Percentiles rank a stretch among this genome's conserved stretches.
Evolutionary conservation across 352 stramenopile species (phyloP).

Genomic region (Phytophthora brassicae): DNA sequence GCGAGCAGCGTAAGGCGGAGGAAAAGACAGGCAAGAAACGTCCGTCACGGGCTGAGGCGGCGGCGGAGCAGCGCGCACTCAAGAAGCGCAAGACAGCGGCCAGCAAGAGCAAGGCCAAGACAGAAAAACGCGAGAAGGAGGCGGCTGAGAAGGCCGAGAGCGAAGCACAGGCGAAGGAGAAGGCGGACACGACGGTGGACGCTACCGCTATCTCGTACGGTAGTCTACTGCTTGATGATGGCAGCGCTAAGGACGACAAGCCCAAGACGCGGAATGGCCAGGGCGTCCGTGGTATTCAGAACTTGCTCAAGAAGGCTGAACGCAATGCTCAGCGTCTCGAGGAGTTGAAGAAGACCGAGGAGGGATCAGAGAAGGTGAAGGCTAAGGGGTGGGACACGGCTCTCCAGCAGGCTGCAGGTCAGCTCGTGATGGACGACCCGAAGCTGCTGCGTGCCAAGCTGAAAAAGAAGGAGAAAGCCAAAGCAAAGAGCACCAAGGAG

Average conservation of each 20-base stretch:
- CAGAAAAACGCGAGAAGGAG: conserved; percentile 46
- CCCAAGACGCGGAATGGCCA: conserved; percentile 76
- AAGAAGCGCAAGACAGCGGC: conserved; percentile 41
- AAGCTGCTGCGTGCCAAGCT: conserved; percentile 80
- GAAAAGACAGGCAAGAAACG: conserved; percentile 66
- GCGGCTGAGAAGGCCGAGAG: conserved; percentile 12
- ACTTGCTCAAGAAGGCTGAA: conserved; percentile 82
- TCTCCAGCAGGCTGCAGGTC: conserved; percentile 68
- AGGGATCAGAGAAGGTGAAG: conserved; percentile 62
- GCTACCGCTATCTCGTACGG: conserved; percentile 69
- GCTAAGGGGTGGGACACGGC: conserved; percentile 75
- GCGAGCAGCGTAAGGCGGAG: conserved; percentile 71
- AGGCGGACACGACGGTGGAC: conserved; percentile 17
- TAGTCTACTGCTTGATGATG: conserved; percentile 69
- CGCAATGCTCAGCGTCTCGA: conserved; percentile 72
- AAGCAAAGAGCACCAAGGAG: conserved; percentile 78
- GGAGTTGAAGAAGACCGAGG: conserved; percentile 80
- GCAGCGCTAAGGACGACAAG: conserved; percentile 47
- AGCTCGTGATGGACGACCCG: conserved; percentile 72
- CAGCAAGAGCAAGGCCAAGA: conserved; percentile 65
- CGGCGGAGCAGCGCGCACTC: conserved; percentile 31
- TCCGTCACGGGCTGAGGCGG: conserved; percentile 23
- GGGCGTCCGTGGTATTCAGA: conserved; percentile 70
- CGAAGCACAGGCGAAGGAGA: conserved; percentile 17
- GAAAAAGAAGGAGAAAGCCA: conserved; percentile 85